Conservation (phyloP, 192 early-diverging fungal species). For the Coemansia sp. region DNA sequence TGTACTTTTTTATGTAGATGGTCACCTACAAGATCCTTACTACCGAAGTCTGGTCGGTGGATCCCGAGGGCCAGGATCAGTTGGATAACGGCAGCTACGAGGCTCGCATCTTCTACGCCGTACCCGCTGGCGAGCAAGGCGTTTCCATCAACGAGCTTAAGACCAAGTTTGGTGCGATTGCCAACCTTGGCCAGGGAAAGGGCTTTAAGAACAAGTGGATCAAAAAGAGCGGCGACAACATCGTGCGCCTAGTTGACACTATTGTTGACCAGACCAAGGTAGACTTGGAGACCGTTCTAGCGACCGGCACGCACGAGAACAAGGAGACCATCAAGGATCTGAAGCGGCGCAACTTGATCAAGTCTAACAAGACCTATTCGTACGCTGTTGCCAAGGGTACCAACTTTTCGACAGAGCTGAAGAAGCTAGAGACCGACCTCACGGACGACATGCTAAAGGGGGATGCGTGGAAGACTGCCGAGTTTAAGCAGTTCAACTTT, state of each 20-base stretch:
- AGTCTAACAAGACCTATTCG: conserved; percentile 73
- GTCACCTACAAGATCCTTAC: conserved; percentile 79
- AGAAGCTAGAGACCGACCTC: conserved; percentile 93
- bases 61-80: conserved; percentile 87
- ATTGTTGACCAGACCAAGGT: conserved; percentile 84
- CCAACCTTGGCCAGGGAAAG: conserved; percentile 92
- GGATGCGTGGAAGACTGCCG: conserved; percentile 91
- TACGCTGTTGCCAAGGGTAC: conserved; percentile 87
- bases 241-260: conserved; percentile 75
- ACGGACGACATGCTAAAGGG: conserved; percentile 90
- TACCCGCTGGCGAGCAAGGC: conserved; percentile 80
- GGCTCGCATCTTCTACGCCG: conserved; percentile 85
- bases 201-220: conserved; percentile 99
- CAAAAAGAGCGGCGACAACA: conserved; percentile 72
- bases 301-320: conserved; percentile 64
- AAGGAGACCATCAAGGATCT: conserved; percentile 73
- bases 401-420: conserved; percentile 83
- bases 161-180: conserved; percentile 71
- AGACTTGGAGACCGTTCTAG: conserved; percentile 71
- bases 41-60: conserved; percentile 79
- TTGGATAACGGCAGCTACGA: conserved; percentile 90
- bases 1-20: conserved; percentile 59
- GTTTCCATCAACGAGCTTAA: conserved; percentile 85
- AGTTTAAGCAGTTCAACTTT: conserved; percentile 99
- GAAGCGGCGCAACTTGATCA: conserved; percentile 74